Percentiles rank a stretch among this genome's conserved stretches.
These are phyloP conservation scores for Parachlorella kessleri DNA, from an alignment of 139 green algal species.

Conservation along the genomic window DNA sequence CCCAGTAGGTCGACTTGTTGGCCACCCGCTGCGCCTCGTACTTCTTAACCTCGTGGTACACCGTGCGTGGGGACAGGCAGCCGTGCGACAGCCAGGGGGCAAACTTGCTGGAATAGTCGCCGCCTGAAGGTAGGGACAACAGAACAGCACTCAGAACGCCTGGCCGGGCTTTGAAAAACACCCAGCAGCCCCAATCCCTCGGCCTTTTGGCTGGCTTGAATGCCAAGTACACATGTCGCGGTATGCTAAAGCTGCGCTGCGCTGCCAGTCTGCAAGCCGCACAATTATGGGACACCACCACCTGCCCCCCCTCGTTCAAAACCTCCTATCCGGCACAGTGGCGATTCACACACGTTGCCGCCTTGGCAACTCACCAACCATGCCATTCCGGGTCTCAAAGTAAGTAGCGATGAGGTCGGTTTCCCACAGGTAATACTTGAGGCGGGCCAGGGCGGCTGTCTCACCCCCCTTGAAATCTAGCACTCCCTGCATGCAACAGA, in stretches of 20 bases:
- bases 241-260: too few relatives aligned
- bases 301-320: too few relatives aligned
- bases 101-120: constrained; percentile 95
- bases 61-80: constrained; percentile 85
- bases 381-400: constrained; percentile 88
- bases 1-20: constrained; percentile 97
- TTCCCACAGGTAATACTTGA: constrained; percentile 97
- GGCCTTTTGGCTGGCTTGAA: too few relatives aligned
- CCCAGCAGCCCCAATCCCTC: too few relatives aligned
- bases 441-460: constrained; percentile 77
- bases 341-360: too few relatives aligned
- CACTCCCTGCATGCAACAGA: constrained; percentile 51
- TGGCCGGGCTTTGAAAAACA: too few relatives aligned
- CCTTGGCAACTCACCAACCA: constrained; percentile 82
- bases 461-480: constrained; percentile 92
- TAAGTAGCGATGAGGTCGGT: constrained; percentile 72
- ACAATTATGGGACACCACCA: too few relatives aligned
- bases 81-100: constrained; percentile 89
- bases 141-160: too few relatives aligned
- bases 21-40: constrained; percentile 82
- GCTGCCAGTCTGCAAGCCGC: too few relatives aligned
- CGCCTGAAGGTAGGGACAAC: constrained; percentile 27
- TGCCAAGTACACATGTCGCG: too few relatives aligned
- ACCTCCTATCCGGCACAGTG: too few relatives aligned
- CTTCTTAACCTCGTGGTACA: constrained; percentile 75